Evolutionary conservation across 1,284 basidiomycete genomes (phyloP), one percentile per base, ranked within the genome.

Genomic region (Rhodotorula mucilaginosa): DNA sequence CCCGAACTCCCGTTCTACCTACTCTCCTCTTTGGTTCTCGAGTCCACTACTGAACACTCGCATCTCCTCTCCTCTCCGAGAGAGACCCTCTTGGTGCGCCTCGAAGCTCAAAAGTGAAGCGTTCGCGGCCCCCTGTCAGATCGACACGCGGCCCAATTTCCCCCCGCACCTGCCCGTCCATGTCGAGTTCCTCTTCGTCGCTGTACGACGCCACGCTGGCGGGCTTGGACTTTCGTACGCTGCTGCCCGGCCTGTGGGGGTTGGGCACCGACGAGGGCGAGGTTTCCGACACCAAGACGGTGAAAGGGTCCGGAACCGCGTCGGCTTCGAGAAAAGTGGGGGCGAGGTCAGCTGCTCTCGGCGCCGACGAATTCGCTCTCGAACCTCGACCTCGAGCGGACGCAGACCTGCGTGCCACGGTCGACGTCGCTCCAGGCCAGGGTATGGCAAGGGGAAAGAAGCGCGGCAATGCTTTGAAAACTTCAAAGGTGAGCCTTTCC

Each of bases 401-500:
- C n/a, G 23, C 52, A 13, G 26, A 18, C 5, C 6, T 29, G 13
- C 15, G 51, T 39, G n/a, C 51, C 21, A 39, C 21, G 31, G 39
- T 21, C 7, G n/a, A 44, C 39, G 39, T 44, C 39, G 10, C 39
- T 44, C 10, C 23, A 46, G 47, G 61, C 10, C 21, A 34, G 57
- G 47, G 47, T 12, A 56, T 56, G 58, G 49, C 59, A 5, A 54
- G 56, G 54, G 39, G 5, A 46, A 65, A 60, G 58, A 58, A 54
- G 58, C 58, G 39, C 8, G 21, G 34, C 58, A 48, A 65, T 47
- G 47, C 13, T 5, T 2, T 3, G 13, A 48, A n/a, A 12, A 47
- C 29, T 15, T 7, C 26, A 31, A 51, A 51, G 49, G 49, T 57
- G 29, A 8, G n/a, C 29, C 26, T 57, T 26, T 31, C 34, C 1